Percentiles rank a stretch among this genome's conserved stretches.
These are phyloP conservation scores for Glomus cerebriforme DNA, from an alignment of 192 early-diverging fungal genomes.

Conservation along the genomic window DNA sequence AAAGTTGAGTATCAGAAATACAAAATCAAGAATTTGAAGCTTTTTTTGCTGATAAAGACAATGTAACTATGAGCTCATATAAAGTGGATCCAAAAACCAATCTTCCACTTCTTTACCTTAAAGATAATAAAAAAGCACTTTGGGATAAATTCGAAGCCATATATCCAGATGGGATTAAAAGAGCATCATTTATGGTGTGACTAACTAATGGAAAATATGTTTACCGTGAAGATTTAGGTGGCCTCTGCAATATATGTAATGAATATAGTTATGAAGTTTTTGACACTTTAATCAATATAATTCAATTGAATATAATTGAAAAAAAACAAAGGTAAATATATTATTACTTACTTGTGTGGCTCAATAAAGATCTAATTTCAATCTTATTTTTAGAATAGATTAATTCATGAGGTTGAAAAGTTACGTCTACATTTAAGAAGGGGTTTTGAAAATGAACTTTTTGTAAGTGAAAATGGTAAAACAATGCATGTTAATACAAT, in stretches of 20 bases:
- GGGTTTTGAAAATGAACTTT: no score
- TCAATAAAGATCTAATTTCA: no score
- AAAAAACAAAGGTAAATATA: no score
- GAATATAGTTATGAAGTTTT: not conserved
- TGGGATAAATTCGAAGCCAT: not conserved
- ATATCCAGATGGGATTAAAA: not conserved
- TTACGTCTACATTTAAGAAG: no score
- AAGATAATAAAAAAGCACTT: not conserved
- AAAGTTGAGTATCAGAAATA: not conserved
- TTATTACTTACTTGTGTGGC: no score
- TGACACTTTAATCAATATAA: not conserved
- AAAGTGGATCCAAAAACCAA: not conserved
- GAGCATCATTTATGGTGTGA: not conserved
- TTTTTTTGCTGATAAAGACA: not conserved
- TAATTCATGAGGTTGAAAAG: no score
- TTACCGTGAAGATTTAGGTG: not conserved
- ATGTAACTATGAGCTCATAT: not conserved
- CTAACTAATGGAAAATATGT: not conserved
- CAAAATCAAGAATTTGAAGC: not conserved
- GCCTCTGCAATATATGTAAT: not conserved
- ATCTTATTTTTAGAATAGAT: no score
- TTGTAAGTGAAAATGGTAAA: no score
- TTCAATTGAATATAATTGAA: no score
- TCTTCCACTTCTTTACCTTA: not conserved
- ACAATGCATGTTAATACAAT: no score